phyloP scores from a whole-genome alignment of 352 stramenopile species.

The Phytophthora fragariae region DNA sequence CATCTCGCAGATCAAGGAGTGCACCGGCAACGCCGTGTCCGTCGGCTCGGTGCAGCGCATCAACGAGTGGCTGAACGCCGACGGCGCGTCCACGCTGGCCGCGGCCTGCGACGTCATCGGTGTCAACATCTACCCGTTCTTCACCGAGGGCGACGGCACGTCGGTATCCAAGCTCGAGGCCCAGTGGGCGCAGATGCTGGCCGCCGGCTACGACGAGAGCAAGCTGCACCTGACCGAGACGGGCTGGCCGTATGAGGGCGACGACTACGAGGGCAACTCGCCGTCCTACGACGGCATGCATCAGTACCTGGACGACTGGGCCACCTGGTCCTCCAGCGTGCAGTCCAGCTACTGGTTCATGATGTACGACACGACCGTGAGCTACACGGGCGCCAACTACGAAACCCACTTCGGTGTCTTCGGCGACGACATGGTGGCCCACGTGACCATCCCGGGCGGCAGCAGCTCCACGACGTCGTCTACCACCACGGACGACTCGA shows the following conservation, averaged over 20 bases:
- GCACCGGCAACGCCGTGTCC: conserved; percentile 45
- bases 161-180: conserved; percentile 60
- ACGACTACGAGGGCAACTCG: conserved; percentile 43
- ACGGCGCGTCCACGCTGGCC: conserved; percentile 41
- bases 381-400: conserved; percentile 55
- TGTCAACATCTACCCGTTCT: conserved; percentile 62
- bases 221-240: conserved; percentile 62
- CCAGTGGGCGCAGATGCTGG: conserved; percentile 52
- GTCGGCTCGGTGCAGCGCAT: conserved; percentile 74
- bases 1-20: conserved; percentile 61
- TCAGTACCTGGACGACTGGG: conserved; percentile 55
- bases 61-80: conserved; percentile 61
- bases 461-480: conserved; percentile 27
- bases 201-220: conserved; percentile 45
- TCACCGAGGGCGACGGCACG: conserved; percentile 42
- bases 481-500: conserved; percentile 24
- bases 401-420: conserved; percentile 68
- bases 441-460: conserved; percentile 47
- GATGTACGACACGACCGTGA: conserved; percentile 62
- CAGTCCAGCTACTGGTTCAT: conserved; percentile 63
- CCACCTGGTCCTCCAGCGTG: conserved; percentile 41
- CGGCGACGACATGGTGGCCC: conserved; percentile 48
- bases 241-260: conserved; percentile 60
- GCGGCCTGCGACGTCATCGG: conserved; percentile 38
- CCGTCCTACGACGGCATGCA: conserved; percentile 54